A percentile compares a stretch with the other conserved stretches of the same genome.
Conservation (phyloP, 2,329 filamentous ascomycete genomes). For the Fusarium sp. region DNA sequence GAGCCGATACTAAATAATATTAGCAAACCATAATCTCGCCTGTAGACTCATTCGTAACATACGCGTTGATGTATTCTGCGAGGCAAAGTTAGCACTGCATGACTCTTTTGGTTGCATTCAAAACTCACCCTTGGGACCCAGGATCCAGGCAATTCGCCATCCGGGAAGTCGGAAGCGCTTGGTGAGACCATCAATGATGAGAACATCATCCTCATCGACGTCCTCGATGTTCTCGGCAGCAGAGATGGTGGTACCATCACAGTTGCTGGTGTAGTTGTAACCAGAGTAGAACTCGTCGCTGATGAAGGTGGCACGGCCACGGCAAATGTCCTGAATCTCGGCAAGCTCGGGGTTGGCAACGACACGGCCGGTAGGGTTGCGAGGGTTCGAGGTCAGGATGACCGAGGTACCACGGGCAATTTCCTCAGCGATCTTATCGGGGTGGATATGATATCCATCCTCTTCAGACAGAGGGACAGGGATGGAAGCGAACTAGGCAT, state of each 20-base stretch:
- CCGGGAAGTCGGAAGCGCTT: slow-evolving; percentile 96
- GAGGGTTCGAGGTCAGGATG: slow-evolving; percentile 92
- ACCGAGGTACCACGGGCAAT: slow-evolving; percentile 86
- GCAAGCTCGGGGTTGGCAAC: slow-evolving; percentile 84
- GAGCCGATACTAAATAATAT: slow-evolving; percentile 71
- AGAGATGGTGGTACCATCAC: slow-evolving; percentile 87
- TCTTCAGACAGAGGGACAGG: slow-evolving; percentile 83
- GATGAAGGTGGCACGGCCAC: slow-evolving; percentile 87
- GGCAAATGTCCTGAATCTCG: slow-evolving; percentile 91
- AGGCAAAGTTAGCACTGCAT: slow-evolving; percentile 21
- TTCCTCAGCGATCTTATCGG: slow-evolving; percentile 90
- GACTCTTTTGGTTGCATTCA: neutral
- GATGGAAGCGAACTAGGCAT: slow-evolving; percentile 76
- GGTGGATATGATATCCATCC: slow-evolving; percentile 92
- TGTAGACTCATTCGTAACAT: slow-evolving; percentile 38
- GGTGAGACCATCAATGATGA: slow-evolving; percentile 94
- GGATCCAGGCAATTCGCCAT: slow-evolving; percentile 96
- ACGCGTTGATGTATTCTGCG: slow-evolving; percentile 85
- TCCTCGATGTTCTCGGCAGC: slow-evolving; percentile 90
- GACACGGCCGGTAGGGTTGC: slow-evolving; percentile 91
- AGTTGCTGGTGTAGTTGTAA: slow-evolving; percentile 94
- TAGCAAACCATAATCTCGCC: slow-evolving; percentile 11
- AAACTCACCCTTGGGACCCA: slow-evolving; percentile 76
- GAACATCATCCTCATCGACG: slow-evolving; percentile 86
- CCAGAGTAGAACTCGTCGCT: slow-evolving; percentile 97